A percentile compares a stretch with the other conserved stretches of the same genome.
Conservation (phyloP, 257 asterid genomes). For the Capsicum chinense region DNA sequence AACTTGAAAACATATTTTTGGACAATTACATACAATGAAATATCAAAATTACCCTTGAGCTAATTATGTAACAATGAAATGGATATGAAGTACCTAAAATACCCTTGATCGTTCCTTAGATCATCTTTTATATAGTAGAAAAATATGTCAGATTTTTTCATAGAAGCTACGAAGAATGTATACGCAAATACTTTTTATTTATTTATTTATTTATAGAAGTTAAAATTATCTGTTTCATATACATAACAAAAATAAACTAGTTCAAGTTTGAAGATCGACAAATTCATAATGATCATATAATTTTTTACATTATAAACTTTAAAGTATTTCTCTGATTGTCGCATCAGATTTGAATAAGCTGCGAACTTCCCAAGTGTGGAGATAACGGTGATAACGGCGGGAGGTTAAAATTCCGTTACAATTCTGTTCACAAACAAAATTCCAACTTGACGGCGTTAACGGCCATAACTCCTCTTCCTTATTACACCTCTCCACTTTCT, state of each 20-base stretch:
- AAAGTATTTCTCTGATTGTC: neutral
- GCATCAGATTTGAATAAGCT: slow-evolving; percentile 25
- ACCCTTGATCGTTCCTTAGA: too few relatives aligned
- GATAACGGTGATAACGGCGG: slow-evolving; percentile 40
- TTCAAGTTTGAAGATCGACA: neutral
- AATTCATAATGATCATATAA: neutral
- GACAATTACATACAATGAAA: too few relatives aligned
- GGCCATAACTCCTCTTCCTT: slow-evolving; percentile 40
- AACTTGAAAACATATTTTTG: too few relatives aligned
- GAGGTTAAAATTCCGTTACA: slow-evolving; percentile 32
- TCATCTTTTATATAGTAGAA: too few relatives aligned
- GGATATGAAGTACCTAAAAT: too few relatives aligned
- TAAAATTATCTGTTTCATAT: neutral
- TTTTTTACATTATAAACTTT: neutral
- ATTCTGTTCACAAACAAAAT: slow-evolving; percentile 38
- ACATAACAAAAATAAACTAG: neutral
- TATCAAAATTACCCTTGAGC: too few relatives aligned
- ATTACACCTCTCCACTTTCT: slow-evolving; percentile 36
- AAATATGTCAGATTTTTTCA: too few relatives aligned
- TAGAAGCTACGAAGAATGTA: too few relatives aligned
- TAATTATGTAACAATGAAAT: too few relatives aligned
- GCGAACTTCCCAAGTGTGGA: slow-evolving; percentile 34
- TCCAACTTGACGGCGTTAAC: slow-evolving; percentile 54
- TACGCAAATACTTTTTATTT: too few relatives aligned
- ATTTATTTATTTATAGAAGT: too few relatives aligned